Percentiles rank a stretch among this genome's conserved stretches.
These are phyloP conservation scores for Lachancea fermentati DNA, from an alignment of 805 yeast species.

Conservation along the genomic window DNA sequence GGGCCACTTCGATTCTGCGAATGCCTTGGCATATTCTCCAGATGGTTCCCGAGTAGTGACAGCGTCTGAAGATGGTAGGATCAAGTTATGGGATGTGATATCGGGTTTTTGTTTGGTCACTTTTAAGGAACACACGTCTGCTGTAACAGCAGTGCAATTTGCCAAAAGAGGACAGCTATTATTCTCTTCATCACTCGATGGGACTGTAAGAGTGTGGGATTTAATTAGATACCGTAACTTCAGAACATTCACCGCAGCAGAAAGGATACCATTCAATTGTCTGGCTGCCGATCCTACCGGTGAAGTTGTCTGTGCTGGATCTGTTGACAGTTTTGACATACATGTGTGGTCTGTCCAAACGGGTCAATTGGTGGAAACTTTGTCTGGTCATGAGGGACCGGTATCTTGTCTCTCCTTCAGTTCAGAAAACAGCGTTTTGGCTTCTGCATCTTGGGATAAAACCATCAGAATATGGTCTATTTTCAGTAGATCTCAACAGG, in stretches of 20 bases:
- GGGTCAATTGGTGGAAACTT: slow-evolving; percentile 78
- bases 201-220: slow-evolving; percentile 98
- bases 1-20: slow-evolving; percentile 92
- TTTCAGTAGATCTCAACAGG: slow-evolving; percentile 78
- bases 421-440: slow-evolving; percentile 65
- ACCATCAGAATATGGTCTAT: slow-evolving; percentile 91
- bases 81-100: slow-evolving; percentile 90
- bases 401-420: slow-evolving; percentile 85
- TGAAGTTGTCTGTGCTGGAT: slow-evolving; percentile 93
- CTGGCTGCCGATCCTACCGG: slow-evolving; percentile 97
- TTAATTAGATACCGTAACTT: slow-evolving; percentile 87
- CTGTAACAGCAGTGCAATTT: slow-evolving; percentile 83
- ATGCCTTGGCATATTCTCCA: slow-evolving; percentile 80
- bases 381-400: slow-evolving; percentile 95
- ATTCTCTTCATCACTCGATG: slow-evolving; percentile 89
- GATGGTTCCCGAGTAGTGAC: slow-evolving; percentile 92
- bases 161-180: slow-evolving; percentile 87
- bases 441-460: slow-evolving; percentile 95
- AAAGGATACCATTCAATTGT: slow-evolving; percentile 78
- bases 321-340: slow-evolving; percentile 81
- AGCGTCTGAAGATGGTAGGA: slow-evolving; percentile 94
- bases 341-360: slow-evolving; percentile 98
- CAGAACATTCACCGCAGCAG: slow-evolving; percentile 88
- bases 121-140: slow-evolving; percentile 82
- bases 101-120: slow-evolving; percentile 93